phyloP scores from a whole-genome alignment of 208 protist genomes.

The Crithidia acanthocephali region DNA sequence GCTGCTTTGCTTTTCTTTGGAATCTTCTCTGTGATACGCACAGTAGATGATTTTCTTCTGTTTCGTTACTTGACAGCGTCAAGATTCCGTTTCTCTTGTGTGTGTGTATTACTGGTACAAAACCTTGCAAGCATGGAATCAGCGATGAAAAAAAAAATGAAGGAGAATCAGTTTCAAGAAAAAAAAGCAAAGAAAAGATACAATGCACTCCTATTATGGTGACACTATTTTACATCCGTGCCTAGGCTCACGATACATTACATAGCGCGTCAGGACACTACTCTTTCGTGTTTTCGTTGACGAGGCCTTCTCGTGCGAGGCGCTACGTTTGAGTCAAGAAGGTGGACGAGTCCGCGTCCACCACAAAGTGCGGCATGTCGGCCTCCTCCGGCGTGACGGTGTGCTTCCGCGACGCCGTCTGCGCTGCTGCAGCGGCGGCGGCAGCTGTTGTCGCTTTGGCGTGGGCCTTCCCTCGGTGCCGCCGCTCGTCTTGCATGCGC shows the following conservation, averaged over 20 bases:
- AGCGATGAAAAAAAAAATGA: conserved; percentile 2
- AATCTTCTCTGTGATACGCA: no score
- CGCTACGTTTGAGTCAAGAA: conserved; percentile 46
- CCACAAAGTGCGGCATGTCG: neutral
- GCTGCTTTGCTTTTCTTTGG: no score
- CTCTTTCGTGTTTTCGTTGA: neutral
- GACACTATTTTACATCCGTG: neutral
- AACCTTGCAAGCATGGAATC: neutral
- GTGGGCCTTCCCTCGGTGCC: conserved; percentile 1
- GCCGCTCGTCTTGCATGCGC: conserved; percentile 53
- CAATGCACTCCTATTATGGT: no score
- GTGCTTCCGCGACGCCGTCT: neutral
- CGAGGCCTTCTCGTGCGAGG: neutral
- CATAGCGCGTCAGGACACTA: neutral
- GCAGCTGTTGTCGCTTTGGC: neutral
- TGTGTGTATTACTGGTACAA: no score
- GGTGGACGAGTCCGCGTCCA: conserved; percentile 28
- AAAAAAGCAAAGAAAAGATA: conserved; percentile 9
- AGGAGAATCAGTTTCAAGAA: neutral
- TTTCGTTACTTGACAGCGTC: no score
- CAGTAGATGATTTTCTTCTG: no score
- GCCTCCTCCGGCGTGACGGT: neutral
- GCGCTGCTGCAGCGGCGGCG: neutral
- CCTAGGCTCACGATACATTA: neutral
- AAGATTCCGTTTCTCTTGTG: no score